Evolutionary conservation across 169 alveolate species (phyloP).

Genomic region (Babesia ovata): DNA sequence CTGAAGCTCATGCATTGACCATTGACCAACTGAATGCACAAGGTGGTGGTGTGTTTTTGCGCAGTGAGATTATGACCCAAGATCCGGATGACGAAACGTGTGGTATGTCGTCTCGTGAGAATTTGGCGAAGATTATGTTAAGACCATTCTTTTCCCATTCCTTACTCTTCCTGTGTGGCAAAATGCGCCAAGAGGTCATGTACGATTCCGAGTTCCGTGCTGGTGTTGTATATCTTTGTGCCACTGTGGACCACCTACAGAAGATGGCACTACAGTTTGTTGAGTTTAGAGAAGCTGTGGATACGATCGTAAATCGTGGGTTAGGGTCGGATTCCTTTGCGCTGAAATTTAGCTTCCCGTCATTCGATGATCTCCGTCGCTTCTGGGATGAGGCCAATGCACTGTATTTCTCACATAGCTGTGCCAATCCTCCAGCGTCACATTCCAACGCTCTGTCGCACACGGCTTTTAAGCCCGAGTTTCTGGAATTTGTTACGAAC

Average conservation of each 20-base stretch:
- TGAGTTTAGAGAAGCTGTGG: conserved; percentile 28
- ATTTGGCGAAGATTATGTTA: conserved; percentile 20
- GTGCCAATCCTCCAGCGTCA: neutral
- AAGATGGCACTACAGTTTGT: conserved; percentile 36
- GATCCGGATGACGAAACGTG: conserved; percentile 42
- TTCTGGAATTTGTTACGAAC: conserved; percentile 32
- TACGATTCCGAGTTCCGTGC: conserved; percentile 58
- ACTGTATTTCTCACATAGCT: conserved; percentile 1
- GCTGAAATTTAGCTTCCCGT: neutral
- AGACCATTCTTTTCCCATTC: conserved; percentile 45
- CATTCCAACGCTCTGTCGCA: conserved; percentile 10
- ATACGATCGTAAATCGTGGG: conserved; percentile 4
- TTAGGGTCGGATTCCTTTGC: neutral
- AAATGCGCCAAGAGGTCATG: conserved; percentile 42
- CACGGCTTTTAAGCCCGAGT: conserved; percentile 19
- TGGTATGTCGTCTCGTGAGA: conserved; percentile 22
- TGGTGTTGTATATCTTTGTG: conserved; percentile 14
- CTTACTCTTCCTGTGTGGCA: conserved; percentile 36
- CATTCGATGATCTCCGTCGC: conserved; percentile 17
- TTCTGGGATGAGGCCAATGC: conserved; percentile 38
- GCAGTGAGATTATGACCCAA: conserved; percentile 35
- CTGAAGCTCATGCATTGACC: conserved; percentile 50
- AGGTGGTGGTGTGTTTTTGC: conserved; percentile 49
- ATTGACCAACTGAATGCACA: conserved; percentile 55
- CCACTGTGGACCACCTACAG: conserved; percentile 43